Percentiles rank a stretch among this genome's conserved stretches.
Evolutionary conservation across 805 yeast genomes (phyloP).

Genomic region (Metschnikowia aberdeeniae): DNA sequence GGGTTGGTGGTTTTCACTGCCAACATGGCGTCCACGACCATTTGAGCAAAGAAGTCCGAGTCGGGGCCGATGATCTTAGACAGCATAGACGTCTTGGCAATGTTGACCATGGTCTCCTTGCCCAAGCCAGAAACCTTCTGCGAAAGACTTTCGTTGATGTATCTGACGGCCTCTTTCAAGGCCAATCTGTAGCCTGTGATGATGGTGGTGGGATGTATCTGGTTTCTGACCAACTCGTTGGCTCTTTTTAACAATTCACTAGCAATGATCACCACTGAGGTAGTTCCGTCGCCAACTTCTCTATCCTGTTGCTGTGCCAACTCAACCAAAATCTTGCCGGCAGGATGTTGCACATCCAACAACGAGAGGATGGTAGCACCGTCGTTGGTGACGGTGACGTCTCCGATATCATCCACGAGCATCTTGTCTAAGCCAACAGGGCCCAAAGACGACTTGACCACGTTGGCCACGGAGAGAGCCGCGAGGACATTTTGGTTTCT

Average conservation of each 20-base stretch:
- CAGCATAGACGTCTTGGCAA: slow-evolving; percentile 97
- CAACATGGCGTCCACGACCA: slow-evolving; percentile 93
- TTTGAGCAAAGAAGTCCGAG: slow-evolving; percentile 78
- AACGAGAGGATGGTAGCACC: slow-evolving; percentile 94
- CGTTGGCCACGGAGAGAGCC: slow-evolving; percentile 81
- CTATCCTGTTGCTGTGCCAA: slow-evolving; percentile 98
- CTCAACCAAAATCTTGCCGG: slow-evolving; percentile 94
- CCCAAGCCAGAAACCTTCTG: slow-evolving; percentile 75
- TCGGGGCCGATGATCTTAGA: slow-evolving; percentile 94
- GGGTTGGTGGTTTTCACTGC: slow-evolving; percentile 89
- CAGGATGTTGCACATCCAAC: slow-evolving; percentile 97
- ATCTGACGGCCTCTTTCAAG: slow-evolving; percentile 82
- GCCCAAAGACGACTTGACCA: slow-evolving; percentile 87
- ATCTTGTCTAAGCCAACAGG: slow-evolving; percentile 98
- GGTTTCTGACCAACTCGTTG: slow-evolving; percentile 86
- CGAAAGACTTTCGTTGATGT: slow-evolving; percentile 79
- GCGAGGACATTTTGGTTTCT: slow-evolving; percentile 95
- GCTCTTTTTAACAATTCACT: slow-evolving; percentile 90
- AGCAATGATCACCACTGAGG: slow-evolving; percentile 95
- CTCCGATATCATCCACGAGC: slow-evolving; percentile 98
- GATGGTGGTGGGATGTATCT: slow-evolving; percentile 96
- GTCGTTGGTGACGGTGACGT: slow-evolving; percentile 96
- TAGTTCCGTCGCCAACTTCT: slow-evolving; percentile 98
- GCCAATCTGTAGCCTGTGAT: slow-evolving; percentile 96
- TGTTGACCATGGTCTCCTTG: slow-evolving; percentile 78